phyloP scores from a whole-genome alignment of 2,329 filamentous ascomycete genomes.

The Penicillium corylophilum region DNA sequence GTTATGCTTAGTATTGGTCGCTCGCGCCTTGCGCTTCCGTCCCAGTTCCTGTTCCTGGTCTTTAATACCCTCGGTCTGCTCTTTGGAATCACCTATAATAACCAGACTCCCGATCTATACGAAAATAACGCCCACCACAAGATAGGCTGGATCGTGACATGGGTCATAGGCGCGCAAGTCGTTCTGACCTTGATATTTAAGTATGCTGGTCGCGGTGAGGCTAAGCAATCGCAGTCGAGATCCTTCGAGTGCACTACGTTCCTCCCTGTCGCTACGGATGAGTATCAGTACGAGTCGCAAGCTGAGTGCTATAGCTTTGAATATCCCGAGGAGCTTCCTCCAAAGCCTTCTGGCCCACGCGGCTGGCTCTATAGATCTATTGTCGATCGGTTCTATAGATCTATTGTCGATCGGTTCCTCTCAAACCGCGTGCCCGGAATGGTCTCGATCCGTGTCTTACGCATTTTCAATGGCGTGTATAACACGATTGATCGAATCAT shows the following conservation, averaged over 20 bases:
- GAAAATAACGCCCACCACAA: conserved; percentile 85
- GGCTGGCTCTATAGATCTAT: conserved; percentile 49
- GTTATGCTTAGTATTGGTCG: conserved; percentile 82
- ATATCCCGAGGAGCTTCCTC: conserved; percentile 44
- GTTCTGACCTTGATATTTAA: conserved; percentile 65
- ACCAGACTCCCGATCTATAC: conserved; percentile 80
- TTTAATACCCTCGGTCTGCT: conserved; percentile 65
- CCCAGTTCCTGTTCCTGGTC: conserved; percentile 67
- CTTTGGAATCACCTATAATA: conserved; percentile 70
- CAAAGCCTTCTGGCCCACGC: conserved; percentile 33
- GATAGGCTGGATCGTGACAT: conserved; percentile 80
- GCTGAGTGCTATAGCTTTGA: conserved; percentile 52
- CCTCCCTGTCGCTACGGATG: conserved; percentile 60
- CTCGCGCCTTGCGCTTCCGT: conserved; percentile 69
- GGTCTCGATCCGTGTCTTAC: conserved; percentile 58
- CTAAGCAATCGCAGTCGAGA: conserved; percentile 22
- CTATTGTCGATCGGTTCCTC: conserved; percentile 52
- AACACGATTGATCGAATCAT: conserved; percentile 72
- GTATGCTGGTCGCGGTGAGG: conserved; percentile 52
- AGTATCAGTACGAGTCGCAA: conserved; percentile 51
- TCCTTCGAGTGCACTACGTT: conserved; percentile 58
- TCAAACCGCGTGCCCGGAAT: conserved; percentile 54
- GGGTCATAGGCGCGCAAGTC: conserved; percentile 68
- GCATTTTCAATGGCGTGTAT: conserved; percentile 60
- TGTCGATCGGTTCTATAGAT: conserved; percentile 49